A percentile compares a stretch with the other conserved stretches of the same genome.
These are phyloP conservation scores for Metschnikowia bowlesiae DNA, from an alignment of 805 yeast genomes.

Conservation along the genomic window DNA sequence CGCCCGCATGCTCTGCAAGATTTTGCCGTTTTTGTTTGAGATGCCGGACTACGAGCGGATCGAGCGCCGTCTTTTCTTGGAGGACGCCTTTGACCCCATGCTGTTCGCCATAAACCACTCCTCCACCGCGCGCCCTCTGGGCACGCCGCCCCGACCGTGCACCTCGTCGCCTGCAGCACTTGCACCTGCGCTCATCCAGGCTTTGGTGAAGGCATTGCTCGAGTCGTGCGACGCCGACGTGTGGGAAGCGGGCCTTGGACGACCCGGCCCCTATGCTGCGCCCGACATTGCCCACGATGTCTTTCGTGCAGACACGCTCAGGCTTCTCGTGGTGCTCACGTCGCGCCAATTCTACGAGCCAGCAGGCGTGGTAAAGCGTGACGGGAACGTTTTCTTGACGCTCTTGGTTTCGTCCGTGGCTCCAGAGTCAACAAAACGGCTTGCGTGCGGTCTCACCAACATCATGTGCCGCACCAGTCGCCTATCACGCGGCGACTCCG, in stretches of 20 bases:
- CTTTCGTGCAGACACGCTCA: conserved; percentile 63
- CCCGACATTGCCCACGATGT: conserved; percentile 43
- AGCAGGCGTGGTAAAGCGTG: conserved; percentile 31
- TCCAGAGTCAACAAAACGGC: conserved; percentile 43
- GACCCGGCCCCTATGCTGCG: conserved; percentile 24
- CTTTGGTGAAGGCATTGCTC: conserved; percentile 42
- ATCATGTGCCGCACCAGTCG: conserved; percentile 49
- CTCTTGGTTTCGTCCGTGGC: conserved; percentile 49
- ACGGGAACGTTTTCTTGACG: conserved; percentile 61
- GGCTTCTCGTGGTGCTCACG: conserved; percentile 55
- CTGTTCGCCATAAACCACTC: background rate
- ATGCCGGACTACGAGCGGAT: conserved; percentile 24
- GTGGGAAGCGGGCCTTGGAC: conserved; percentile 84
- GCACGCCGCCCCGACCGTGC: background rate
- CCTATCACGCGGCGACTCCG: conserved; percentile 38
- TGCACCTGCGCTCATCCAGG: conserved; percentile 4
- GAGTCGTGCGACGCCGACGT: conserved; percentile 32
- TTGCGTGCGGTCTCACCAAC: conserved; percentile 70
- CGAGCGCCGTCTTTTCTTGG: conserved; percentile 28
- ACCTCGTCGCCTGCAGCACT: background rate
- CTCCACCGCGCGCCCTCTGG: background rate
- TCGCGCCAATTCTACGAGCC: conserved; percentile 59
- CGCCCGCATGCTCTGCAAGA: conserved; percentile 60
- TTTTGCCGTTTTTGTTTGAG: conserved; percentile 69
- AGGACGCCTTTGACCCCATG: conserved; percentile 41